These are phyloP conservation scores for Cercospora canescens DNA, from an alignment of 2,329 filamentous ascomycete genomes.

Conservation along the genomic window DNA sequence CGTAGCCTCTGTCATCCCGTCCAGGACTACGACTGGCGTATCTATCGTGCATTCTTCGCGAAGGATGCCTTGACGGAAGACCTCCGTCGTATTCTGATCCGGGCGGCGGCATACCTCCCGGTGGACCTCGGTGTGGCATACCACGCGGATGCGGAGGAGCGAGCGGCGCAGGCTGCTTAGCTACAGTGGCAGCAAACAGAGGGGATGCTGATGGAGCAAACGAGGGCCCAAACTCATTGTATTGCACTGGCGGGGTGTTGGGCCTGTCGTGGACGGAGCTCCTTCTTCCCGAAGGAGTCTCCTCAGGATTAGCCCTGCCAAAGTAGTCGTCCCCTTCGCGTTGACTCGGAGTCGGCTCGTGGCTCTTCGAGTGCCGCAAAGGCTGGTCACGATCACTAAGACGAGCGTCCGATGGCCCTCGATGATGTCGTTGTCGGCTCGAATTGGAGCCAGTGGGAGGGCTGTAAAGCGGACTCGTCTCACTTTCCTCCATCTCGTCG, in stretches of 20 bases:
- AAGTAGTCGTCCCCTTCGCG: conserved; percentile 32
- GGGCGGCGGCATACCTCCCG: conserved; percentile 1
- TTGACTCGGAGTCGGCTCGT: conserved; percentile 42
- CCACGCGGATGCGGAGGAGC: conserved; percentile 13
- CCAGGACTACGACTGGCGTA: conserved; percentile 22
- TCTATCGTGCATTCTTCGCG: conserved; percentile 17
- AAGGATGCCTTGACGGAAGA: conserved; percentile 20
- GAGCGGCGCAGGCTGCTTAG: conserved; percentile 19
- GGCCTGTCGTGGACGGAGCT: conserved; percentile 24
- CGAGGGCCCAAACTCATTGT: conserved; percentile 29
- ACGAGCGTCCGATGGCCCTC: conserved; percentile 17
- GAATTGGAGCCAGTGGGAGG: conserved; percentile 22
- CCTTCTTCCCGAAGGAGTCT: conserved; percentile 14
- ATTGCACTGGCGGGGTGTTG: conserved; percentile 22
- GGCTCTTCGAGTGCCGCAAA: conserved; percentile 44
- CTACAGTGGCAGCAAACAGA: conserved; percentile 41
- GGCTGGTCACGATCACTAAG: conserved; percentile 26
- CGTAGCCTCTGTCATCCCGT: conserved; percentile 14
- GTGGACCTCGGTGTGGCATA: conserved; percentile 6
- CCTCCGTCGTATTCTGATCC: conserved; percentile 19
- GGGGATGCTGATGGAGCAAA: conserved; percentile 49
- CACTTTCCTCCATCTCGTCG: conserved; percentile 21
- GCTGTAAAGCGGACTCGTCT: conserved; percentile 20
- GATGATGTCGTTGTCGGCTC: conserved; percentile 18
- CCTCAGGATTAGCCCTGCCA: conserved; percentile 17